A percentile compares a stretch with the other conserved stretches of the same genome.
Evolutionary conservation across 202 grass and related monocot species (phyloP).

Genomic region (Eragrostis tef): DNA sequence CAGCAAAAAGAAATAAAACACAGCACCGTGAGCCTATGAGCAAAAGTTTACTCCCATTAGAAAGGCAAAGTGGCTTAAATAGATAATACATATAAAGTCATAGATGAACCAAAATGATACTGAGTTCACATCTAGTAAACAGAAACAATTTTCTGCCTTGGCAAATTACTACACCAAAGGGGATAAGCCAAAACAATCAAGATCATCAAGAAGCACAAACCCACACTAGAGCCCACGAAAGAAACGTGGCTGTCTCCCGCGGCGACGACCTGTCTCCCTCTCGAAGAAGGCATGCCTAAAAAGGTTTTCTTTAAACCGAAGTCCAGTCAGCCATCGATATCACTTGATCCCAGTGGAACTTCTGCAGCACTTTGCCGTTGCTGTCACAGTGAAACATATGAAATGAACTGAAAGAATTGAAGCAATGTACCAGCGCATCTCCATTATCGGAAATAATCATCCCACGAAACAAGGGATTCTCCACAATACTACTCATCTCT

Average conservation of each 20-base stretch:
- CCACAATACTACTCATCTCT: not conserved
- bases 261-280: not conserved
- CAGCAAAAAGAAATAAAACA: too few relatives aligned
- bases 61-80: too few relatives aligned
- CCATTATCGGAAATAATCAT: not conserved
- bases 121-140: too few relatives aligned
- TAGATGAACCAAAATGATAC: too few relatives aligned
- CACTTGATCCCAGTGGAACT: not conserved
- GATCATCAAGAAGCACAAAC: too few relatives aligned
- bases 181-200: too few relatives aligned
- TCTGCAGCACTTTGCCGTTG: slow-evolving; percentile 37
- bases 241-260: not conserved
- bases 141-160: too few relatives aligned
- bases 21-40: too few relatives aligned
- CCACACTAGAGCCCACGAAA: not conserved
- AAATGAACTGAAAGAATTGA: not conserved
- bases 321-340: not conserved
- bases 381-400: slow-evolving; percentile 19
- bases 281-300: not conserved
- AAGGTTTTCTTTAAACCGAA: not conserved
- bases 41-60: too few relatives aligned
- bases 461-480: not conserved
- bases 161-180: too few relatives aligned
- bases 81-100: too few relatives aligned
- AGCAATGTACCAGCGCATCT: not conserved